Evolutionary conservation across 202 grass and related monocot species (phyloP), one percentile per base, ranked within the genome.

Genomic region (Panicum hallii): DNA sequence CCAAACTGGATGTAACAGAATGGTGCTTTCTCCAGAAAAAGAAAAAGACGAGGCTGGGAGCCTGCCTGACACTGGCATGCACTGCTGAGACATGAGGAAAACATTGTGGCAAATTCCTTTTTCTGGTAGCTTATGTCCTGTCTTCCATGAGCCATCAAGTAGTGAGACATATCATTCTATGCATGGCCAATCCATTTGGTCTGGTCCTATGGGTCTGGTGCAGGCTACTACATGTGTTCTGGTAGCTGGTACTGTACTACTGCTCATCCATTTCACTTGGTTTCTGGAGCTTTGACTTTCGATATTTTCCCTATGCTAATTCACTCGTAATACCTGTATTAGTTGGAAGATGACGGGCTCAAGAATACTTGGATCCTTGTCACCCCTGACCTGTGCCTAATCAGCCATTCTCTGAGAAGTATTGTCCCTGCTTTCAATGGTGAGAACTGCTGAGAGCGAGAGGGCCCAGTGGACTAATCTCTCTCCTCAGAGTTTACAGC

Each of bases 81-180:
- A 81, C 42, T 42, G 40, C 56, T 23, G 45, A 50, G 52, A 36
- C 13, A 67, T 50, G 41, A 79, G 30, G 47, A 61, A 30, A 64
- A 65, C 38, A 68, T 12, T 58, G 67, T 84, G 49, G 28, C 53
- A 20, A 46, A 19, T 63, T 63, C 13, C 0, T 50, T 58, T 50
- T 50, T 75, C 41, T 45, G 0, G 0, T 10, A 22, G 15, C 19
- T 0, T 44, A 40, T 84, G 75, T 49, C 68, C 36, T 57, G 66
- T 83, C 42, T 54, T 79, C 56, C 30, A 49, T 73, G 80, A 83
- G 38, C 14, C 66, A 26, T 83, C 54, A 83, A 10, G 13, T 70
- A 69, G 66, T 20, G 15, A 67, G 85, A 53, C 72, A 82, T 38
- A n/a, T 79, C 73, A 65, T 41, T 75, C 17, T 75, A 11, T 32